Base-by-base conservation (phyloP, 371 early-diverging fungal genomes). In the Mucor circinelloides region DNA sequence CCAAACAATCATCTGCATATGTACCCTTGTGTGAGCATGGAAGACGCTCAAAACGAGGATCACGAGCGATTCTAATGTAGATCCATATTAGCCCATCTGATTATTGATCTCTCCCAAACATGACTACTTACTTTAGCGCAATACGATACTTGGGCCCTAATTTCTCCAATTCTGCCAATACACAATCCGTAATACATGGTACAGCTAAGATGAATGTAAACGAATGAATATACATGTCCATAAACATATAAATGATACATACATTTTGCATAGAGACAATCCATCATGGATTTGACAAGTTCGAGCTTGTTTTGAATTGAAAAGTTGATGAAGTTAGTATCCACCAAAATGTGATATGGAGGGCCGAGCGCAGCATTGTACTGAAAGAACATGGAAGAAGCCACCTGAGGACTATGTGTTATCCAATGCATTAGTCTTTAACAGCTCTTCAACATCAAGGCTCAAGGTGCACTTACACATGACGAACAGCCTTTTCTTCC, bases 261-360 rank as follows among this genome's bases (percentile, higher is more conserved):
- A 87, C 95, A 94, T 78, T 98, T 97, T 42, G 99, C 99, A 76
- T 93, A 96, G 23, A 99, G 85, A 76, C 99, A 99, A 76, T 98
- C 98, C 97, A 99, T 99, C 94, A 99, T 94, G 15, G 95, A 92
- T 71, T 95, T 93, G 44, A 98, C 90, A 48, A 99, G 86, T 77
- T 99, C 99, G 34, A 99, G 87, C 78, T 99, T 99, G 89, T 99
- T 99, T 77, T 99, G 96, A 71, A 99, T 96, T 21, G 99, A 94
- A 72, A 99, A 98, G 85, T 99, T 99, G 86, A 99, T 99, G 75
- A 99, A 99, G 82, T 99, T 99, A 72, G 99, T 99, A 85, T 99
- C 99, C 42, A 99, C 91, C 12, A 99, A 83, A 36, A 99, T 91
- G 69, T 95, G 94, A 81, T 99, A 99, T 32, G 99, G 99, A 46